Base-by-base conservation (phyloP, 805 yeast genomes). In the Wickerhamomyces hampshirensis region DNA sequence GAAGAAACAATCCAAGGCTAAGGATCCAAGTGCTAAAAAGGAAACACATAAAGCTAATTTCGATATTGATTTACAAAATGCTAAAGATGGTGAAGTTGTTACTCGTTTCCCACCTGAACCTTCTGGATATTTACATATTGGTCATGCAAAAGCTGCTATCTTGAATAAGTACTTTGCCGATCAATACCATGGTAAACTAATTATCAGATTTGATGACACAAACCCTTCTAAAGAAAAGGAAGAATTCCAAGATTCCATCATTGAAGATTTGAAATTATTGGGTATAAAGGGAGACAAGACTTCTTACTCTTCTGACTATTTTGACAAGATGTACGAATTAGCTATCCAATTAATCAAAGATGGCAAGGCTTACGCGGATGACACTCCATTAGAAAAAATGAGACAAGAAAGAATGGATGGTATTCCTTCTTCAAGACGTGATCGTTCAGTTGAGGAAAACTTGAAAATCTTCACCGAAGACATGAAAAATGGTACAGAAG, bases 41-140 rank as follows among this genome's bases (percentile, higher is more conserved):
- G 93, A 86, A 63, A 69, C 80, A 35, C 94, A 87, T 72, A 86
- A 87, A 68, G 98, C 98, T 44, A 89, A 84, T 63, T 93, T 84
- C 51, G 97, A 89, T 60, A 93, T 93, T 55, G 93, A 86, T 55
- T 76, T 93, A 48, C 84, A 84, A 41, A 94, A 80, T 59, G 99
- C 99, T 40, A 79, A 75, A 55, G 79, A 83, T 39, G 99, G 99
- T 47, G 70, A 89, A 65, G 99, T 93, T 39, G 98, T 94, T 37
- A 94, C 98, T 37, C 84, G 99, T 68, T 93, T 93, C 79, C 98
- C 96, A 41, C 99, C 99, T 47, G 99, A 93, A 70, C 99, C 99
- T 42, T 85, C 95, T 67, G 99, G 99, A 68, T 93, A 89, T 65
- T 75, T 93, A 65, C 99, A 93, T 66, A 93, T 93, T 66, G 99